phyloP scores from a whole-genome alignment of 768 basidiomycete genomes.

The Mycena kentingensis region DNA sequence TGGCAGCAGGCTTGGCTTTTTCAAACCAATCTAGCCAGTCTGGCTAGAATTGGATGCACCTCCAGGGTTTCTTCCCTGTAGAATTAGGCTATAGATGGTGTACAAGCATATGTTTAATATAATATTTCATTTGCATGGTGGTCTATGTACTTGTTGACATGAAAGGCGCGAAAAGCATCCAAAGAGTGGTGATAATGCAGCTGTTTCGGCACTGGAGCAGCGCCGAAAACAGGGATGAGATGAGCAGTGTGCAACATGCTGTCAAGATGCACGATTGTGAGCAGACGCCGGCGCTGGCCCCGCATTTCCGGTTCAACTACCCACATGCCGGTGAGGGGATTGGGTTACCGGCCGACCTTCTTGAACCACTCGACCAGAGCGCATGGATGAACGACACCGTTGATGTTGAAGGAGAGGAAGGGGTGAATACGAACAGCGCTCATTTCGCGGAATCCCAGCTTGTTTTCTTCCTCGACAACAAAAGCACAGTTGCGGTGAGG shows the following conservation, averaged over 20 bases:
- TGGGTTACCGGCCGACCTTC: slow-evolving; percentile 11
- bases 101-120: no score
- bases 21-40: no score
- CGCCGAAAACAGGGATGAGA: slow-evolving; percentile 24
- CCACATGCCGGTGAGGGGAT: slow-evolving; percentile 27
- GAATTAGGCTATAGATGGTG: no score
- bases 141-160: slow-evolving; percentile 24
- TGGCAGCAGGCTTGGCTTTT: no score
- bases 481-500: slow-evolving; percentile 8
- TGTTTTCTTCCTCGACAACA: slow-evolving; percentile 7
- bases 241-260: slow-evolving; percentile 22
- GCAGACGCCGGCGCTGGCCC: background rate
- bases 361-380: slow-evolving; percentile 27
- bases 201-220: background rate
- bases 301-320: slow-evolving; percentile 12
- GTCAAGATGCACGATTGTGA: slow-evolving; percentile 23
- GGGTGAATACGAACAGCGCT: slow-evolving; percentile 13
- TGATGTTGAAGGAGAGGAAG: slow-evolving; percentile 19
- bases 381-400: slow-evolving; percentile 15
- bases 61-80: no score
- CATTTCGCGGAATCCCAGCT: slow-evolving; percentile 17
- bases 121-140: slow-evolving; percentile 20
- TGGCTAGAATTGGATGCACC: no score
- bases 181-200: slow-evolving; percentile 11
- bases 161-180: slow-evolving; percentile 15